phyloP scores from a whole-genome alignment of 2,329 filamentous ascomycete genomes.

The Ophiocordyceps camponoti-saundersi region DNA sequence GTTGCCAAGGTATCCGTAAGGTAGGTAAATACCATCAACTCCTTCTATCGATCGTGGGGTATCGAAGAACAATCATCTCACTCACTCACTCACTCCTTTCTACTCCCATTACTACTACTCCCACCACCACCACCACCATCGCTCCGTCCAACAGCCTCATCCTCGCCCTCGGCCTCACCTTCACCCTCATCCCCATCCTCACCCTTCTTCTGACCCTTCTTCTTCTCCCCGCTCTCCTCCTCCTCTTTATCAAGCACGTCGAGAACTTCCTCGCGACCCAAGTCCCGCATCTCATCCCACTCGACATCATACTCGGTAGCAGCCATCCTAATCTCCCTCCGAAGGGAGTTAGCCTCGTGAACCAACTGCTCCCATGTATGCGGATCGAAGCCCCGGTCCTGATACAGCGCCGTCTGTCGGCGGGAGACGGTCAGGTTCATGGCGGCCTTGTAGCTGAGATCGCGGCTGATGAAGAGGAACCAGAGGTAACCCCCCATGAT shows the following conservation, averaged over 20 bases:
- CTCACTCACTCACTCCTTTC: constrained; percentile 1
- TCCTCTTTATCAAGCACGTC: constrained; percentile 37
- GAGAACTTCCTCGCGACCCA: constrained; percentile 49
- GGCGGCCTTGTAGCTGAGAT: constrained; percentile 72
- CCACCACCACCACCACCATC: constrained; percentile 15
- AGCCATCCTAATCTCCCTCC: constrained; percentile 63
- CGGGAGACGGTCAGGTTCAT: constrained; percentile 74
- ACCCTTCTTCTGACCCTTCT: constrained; percentile 11
- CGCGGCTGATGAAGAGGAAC: constrained; percentile 85
- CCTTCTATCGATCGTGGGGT: no score
- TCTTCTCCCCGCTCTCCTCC: constrained; percentile 7
- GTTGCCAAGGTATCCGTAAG: no score
- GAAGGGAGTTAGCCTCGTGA: constrained; percentile 60
- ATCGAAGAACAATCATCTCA: not conserved
- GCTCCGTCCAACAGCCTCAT: constrained; percentile 5
- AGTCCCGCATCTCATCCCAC: constrained; percentile 64
- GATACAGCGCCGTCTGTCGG: constrained; percentile 62
- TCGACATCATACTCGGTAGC: constrained; percentile 82
- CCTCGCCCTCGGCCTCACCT: constrained; percentile 19
- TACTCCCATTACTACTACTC: constrained; percentile 13
- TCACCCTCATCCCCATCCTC: constrained; percentile 22
- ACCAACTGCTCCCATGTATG: constrained; percentile 62
- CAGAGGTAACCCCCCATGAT: constrained; percentile 84
- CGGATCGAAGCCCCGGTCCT: constrained; percentile 57
- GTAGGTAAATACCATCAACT: no score